Evolutionary conservation across 306 rosid species (phyloP), one percentile per base, ranked within the genome.

Genomic region (Vigna trinervia): DNA sequence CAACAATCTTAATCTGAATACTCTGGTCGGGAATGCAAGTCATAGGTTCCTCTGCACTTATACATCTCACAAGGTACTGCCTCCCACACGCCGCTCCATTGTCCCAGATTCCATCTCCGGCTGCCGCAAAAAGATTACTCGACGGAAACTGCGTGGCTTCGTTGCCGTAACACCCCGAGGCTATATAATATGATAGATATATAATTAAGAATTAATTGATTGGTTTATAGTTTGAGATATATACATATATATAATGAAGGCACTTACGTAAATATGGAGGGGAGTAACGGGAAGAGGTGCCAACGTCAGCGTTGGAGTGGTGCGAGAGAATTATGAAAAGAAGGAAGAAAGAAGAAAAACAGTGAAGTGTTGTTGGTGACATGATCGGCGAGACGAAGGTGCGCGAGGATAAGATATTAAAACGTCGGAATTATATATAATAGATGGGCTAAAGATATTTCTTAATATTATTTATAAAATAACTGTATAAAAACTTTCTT

Each of bases 71-170:
- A 65, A 83, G 30, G 32, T 90, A 93, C 77, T 93, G 88, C 69
- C 97, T 90, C 30, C 97, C 97, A 60, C 97, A 93, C 0, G 96
- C 86, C 1, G 97, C 97, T 15, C 97, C 97, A 53, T 93, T 93
- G 65, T 93, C 96, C 97, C 97, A 93, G 58, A 93, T 88, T 68
- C 91, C 96, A 9, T 93, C 96, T 28, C 91, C 94, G 0, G 94
- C 94, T 50, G 87, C 91, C 63, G 80, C 97, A 13, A 93, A 90
- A 71, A 90, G 62, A 58, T 90, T 90, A 72, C 89, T 90, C 4
- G 97, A 70, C 26, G 97, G 97, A 20, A 90, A 89, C 76, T 86
- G 83, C 32, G 84, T 43, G 1, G 87, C 83, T 2, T 90, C 92
- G 57, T 75, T 65, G 2, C 91, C 96, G 58, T 84, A 93, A 59